Evolutionary conservation across 176 grass and related monocot species (phyloP).

Genomic region (Phoenix dactylifera): DNA sequence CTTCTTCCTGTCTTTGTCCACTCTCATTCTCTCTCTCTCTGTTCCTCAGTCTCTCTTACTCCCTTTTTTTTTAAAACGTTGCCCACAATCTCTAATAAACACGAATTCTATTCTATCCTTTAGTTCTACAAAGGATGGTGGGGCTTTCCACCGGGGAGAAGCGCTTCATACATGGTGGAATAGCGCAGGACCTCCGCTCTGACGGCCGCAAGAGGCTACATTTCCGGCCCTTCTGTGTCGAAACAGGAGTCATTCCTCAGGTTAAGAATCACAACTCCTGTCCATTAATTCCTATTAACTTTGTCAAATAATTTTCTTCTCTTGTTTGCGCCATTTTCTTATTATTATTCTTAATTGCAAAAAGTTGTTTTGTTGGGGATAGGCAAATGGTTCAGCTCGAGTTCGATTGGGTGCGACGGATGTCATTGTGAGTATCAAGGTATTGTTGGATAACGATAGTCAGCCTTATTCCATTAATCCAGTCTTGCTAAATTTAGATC

Average conservation of each 20-base stretch:
- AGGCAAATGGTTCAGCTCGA: constrained; percentile 75
- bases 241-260: constrained; percentile 81
- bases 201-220: constrained; percentile 67
- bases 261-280: constrained; percentile 12
- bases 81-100: too few relatives aligned
- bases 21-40: too few relatives aligned
- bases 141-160: constrained; percentile 75
- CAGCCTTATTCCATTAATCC: too few relatives aligned
- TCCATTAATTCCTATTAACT: too few relatives aligned
- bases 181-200: constrained; percentile 55
- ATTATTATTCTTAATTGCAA: background rate
- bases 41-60: too few relatives aligned
- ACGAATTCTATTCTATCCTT: too few relatives aligned
- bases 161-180: constrained; percentile 53
- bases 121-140: constrained; percentile 32
- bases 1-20: too few relatives aligned
- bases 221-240: constrained; percentile 51
- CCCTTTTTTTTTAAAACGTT: too few relatives aligned
- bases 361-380: background rate
- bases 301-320: background rate
- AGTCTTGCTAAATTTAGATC: too few relatives aligned
- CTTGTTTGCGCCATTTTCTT: background rate
- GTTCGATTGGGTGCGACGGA: constrained; percentile 67
- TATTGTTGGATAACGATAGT: background rate
- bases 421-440: constrained; percentile 88